phyloP scores from a whole-genome alignment of 2,329 filamentous ascomycete genomes.

The Penicillium rolfsii region DNA sequence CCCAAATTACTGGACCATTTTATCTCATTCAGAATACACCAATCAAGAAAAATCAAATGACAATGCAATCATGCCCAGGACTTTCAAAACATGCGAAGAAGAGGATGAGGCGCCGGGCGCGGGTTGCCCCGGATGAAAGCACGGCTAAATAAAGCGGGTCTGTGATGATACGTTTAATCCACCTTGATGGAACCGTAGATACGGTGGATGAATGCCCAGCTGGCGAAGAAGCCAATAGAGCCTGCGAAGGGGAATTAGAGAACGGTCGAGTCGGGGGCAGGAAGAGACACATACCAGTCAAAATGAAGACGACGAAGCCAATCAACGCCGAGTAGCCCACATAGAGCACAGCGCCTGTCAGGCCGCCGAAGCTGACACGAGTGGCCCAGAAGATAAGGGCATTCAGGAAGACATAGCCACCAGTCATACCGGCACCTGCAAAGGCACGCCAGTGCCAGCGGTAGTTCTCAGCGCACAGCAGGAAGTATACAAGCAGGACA shows the following conservation, averaged over 20 bases:
- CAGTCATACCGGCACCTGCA: constrained; percentile 85
- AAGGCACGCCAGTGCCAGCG: constrained; percentile 99
- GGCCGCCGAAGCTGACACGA: constrained; percentile 79
- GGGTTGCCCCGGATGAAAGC: constrained; percentile 10
- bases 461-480: constrained; percentile 95
- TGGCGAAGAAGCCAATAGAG: constrained; percentile 92
- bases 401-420: constrained; percentile 88
- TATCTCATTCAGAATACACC: constrained; percentile 4
- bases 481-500: constrained; percentile 91
- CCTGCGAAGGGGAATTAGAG: constrained; percentile 56
- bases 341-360: constrained; percentile 88
- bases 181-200: constrained; percentile 99
- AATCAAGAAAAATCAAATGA: not conserved
- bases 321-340: constrained; percentile 89
- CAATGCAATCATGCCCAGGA: constrained; percentile 7
- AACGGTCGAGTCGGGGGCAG: not conserved
- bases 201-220: constrained; percentile 89
- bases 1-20: not conserved
- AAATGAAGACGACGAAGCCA: constrained; percentile 87
- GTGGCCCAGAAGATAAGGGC: constrained; percentile 89
- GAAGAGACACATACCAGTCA: constrained; percentile 72
- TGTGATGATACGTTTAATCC: constrained; percentile 60
- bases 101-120: not conserved
- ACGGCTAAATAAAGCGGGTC: constrained; percentile 5
- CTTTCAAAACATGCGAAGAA: constrained; percentile 13